Percentiles rank a stretch among this genome's conserved stretches.
These are phyloP conservation scores for Mortierella sp. DNA, from an alignment of 371 early-diverging fungal genomes.

Conservation along the genomic window DNA sequence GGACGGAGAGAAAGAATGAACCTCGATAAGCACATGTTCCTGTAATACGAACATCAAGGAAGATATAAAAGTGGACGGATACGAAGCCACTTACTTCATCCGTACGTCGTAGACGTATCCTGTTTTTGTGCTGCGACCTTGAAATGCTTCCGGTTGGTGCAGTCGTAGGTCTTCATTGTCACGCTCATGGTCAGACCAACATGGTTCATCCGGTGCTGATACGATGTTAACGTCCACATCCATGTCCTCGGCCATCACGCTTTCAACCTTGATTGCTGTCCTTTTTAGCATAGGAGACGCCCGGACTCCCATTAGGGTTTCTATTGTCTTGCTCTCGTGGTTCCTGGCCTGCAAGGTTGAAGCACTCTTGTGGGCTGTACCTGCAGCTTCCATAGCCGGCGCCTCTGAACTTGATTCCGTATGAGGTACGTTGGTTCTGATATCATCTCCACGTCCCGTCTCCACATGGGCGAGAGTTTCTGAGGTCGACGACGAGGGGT, in stretches of 20 bases:
- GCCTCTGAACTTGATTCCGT: too few relatives aligned
- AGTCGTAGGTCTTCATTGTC: slow-evolving; percentile 2
- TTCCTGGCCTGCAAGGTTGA: too few relatives aligned
- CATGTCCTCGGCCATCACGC: background rate
- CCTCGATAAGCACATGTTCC: background rate
- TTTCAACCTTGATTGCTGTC: too few relatives aligned
- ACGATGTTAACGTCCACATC: background rate
- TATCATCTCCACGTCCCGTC: too few relatives aligned
- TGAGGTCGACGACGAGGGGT: too few relatives aligned
- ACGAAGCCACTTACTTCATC: slow-evolving; percentile 59
- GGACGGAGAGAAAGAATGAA: slow-evolving; percentile 5
- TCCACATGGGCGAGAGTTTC: too few relatives aligned
- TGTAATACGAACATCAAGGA: background rate
- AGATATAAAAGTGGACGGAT: background rate
- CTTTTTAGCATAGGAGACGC: too few relatives aligned
- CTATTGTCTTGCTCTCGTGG: too few relatives aligned
- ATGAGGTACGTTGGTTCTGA: too few relatives aligned
- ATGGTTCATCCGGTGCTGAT: background rate
- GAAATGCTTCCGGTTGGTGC: slow-evolving; percentile 30
- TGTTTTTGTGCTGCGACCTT: slow-evolving; percentile 54
- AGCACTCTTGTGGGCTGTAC: too few relatives aligned
- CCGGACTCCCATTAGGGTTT: too few relatives aligned
- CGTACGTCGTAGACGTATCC: slow-evolving; percentile 75
- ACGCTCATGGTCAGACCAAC: slow-evolving; percentile 9
- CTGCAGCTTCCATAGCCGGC: too few relatives aligned